Conservation (phyloP, 2,329 filamentous ascomycete species). For the Davidsoniella eucalypti region DNA sequence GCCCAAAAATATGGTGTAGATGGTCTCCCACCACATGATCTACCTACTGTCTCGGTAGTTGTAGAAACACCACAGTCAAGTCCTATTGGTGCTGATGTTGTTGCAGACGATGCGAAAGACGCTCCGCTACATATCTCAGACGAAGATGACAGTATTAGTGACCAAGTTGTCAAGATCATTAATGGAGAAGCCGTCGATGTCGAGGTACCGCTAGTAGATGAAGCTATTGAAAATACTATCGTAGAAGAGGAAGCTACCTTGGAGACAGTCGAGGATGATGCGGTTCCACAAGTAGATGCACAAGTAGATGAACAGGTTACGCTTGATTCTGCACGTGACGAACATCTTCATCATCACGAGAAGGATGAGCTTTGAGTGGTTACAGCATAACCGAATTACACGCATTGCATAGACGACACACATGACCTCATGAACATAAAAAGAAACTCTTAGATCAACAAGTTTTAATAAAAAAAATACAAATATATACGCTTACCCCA, state of each 20-base stretch:
- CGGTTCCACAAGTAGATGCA: too few species aligned
- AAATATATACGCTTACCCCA: too few species aligned
- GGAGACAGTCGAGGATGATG: not conserved
- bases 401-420: too few species aligned
- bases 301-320: not conserved
- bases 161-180: slow-evolving; percentile 39
- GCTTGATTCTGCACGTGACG: slow-evolving; percentile 18
- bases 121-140: slow-evolving; percentile 15
- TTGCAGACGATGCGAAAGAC: slow-evolving; percentile 12
- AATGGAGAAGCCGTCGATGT: slow-evolving; percentile 18
- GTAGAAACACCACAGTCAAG: not conserved
- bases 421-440: not conserved
- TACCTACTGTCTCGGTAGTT: slow-evolving; percentile 27
- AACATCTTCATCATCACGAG: slow-evolving; percentile 26
- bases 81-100: not conserved
- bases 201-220: not conserved
- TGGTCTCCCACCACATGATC: slow-evolving; percentile 24
- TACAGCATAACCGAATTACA: not conserved
- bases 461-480: not conserved
- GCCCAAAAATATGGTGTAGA: slow-evolving; percentile 17
- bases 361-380: slow-evolving; percentile 16
- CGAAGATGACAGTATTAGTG: slow-evolving; percentile 27
- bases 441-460: not conserved
- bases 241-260: not conserved
- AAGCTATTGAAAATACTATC: not conserved